Conservation (phyloP, 2,329 filamentous ascomycete genomes). For the Fusarium sp. region DNA sequence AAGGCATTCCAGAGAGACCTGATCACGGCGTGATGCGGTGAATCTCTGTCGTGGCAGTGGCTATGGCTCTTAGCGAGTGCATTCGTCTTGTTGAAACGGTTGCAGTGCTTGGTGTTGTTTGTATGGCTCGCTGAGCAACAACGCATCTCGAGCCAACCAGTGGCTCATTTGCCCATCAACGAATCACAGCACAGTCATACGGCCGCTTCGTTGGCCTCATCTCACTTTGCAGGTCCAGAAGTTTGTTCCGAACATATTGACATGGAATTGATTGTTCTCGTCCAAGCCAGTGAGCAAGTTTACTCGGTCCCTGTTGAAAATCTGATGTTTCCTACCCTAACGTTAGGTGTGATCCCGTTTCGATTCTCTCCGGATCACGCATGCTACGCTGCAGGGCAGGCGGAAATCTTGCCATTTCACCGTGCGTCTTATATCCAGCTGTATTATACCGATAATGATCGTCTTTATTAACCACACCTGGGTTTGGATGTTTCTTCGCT, state of each 20-base stretch:
- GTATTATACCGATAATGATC: slow-evolving; percentile 1
- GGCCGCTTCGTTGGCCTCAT: slow-evolving; percentile 2
- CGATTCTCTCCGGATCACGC: not conserved
- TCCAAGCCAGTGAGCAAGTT: not conserved
- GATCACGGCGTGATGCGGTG: slow-evolving; percentile 5
- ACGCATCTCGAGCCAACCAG: not conserved
- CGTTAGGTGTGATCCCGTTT: not conserved
- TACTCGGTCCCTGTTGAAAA: not conserved
- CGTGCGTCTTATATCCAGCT: not conserved
- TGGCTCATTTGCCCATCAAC: slow-evolving; percentile 25
- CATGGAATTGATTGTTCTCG: not conserved
- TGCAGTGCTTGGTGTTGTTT: slow-evolving; percentile 2
- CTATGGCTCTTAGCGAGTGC: not conserved
- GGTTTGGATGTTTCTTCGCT: not conserved
- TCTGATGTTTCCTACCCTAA: not conserved
- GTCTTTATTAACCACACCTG: not conserved
- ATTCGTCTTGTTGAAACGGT: not conserved
- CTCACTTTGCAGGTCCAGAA: slow-evolving; percentile 1
- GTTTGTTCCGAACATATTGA: not conserved
- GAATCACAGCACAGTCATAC: slow-evolving; percentile 22
- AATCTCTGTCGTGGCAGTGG: slow-evolving; percentile 6
- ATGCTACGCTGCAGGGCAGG: not conserved
- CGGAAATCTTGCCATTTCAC: not conserved
- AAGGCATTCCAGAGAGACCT: slow-evolving; percentile 3
- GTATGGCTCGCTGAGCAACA: slow-evolving; percentile 16